Percentiles rank a stretch among this genome's conserved stretches.
phyloP scores from a whole-genome alignment of 345 rosid species.

The Rhizophora mangle region DNA sequence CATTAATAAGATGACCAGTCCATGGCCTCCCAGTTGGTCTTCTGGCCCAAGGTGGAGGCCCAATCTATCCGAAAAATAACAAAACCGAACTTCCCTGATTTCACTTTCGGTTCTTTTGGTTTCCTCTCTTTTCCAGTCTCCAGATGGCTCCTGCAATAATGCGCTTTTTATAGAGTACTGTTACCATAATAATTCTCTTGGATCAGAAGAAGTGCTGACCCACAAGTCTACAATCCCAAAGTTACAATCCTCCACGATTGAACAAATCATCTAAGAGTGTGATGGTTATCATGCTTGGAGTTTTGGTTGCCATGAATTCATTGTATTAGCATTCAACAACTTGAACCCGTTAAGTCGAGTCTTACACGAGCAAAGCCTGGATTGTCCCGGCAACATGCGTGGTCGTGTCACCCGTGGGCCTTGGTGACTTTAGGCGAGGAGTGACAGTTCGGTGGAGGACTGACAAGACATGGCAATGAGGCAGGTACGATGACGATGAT shows the following conservation, averaged over 20 bases:
- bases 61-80: neutral
- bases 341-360: neutral
- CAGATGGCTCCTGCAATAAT: neutral
- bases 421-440: slow-evolving; percentile 1
- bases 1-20: neutral
- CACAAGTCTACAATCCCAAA: no score
- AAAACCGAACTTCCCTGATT: neutral
- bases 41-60: slow-evolving; percentile 5
- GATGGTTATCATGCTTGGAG: neutral
- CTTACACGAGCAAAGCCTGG: slow-evolving; percentile 1
- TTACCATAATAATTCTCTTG: no score
- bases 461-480: slow-evolving; percentile 17
- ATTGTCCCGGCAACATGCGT: neutral
- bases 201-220: neutral
- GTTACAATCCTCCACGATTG: no score
- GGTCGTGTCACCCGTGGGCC: neutral
- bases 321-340: neutral
- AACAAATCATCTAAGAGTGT: neutral
- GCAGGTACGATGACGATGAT: neutral
- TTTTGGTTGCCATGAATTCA: neutral
- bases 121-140: neutral
- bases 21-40: neutral
- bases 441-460: neutral
- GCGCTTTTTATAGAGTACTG: neutral
- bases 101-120: neutral